Conservation (phyloP, 352 stramenopile genomes). For the Peronospora farinosa region DNA sequence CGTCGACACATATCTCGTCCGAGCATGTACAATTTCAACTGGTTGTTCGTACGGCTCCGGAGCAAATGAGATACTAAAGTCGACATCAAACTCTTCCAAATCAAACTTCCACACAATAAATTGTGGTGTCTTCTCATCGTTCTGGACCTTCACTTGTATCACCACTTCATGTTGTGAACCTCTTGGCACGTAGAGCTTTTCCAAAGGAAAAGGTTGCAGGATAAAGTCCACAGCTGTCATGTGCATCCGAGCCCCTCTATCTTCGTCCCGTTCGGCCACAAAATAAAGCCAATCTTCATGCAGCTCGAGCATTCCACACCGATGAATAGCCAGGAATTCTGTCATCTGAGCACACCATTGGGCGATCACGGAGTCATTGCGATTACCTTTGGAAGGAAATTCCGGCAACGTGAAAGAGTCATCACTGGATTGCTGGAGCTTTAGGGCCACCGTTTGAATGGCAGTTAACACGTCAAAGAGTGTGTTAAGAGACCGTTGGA, state of each 20-base stretch:
- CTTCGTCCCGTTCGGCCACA: slow-evolving; percentile 40
- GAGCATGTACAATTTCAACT: slow-evolving; percentile 52
- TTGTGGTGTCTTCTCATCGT: slow-evolving; percentile 25
- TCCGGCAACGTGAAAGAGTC: slow-evolving; percentile 21
- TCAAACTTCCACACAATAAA: slow-evolving; percentile 84
- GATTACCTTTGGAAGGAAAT: slow-evolving; percentile 44
- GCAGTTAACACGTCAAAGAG: slow-evolving; percentile 36
- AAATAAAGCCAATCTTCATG: slow-evolving; percentile 52
- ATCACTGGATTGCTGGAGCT: slow-evolving; percentile 1
- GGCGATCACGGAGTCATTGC: slow-evolving; percentile 48
- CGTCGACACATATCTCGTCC: slow-evolving; percentile 51
- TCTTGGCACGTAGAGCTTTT: slow-evolving; percentile 45
- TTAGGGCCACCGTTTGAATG: slow-evolving; percentile 15
- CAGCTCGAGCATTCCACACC: slow-evolving; percentile 23
- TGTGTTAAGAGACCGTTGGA: slow-evolving; percentile 35
- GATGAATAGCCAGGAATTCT: slow-evolving; percentile 32
- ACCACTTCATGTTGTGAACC: slow-evolving; percentile 47
- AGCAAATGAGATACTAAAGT: slow-evolving; percentile 64
- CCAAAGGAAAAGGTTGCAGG: slow-evolving; percentile 66
- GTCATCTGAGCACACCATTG: slow-evolving; percentile 68
- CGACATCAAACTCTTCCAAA: slow-evolving; percentile 73
- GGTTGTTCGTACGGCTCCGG: slow-evolving; percentile 36
- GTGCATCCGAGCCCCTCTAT: slow-evolving; percentile 42
- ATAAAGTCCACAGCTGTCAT: slow-evolving; percentile 85
- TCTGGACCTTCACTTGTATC: slow-evolving; percentile 38